These are phyloP conservation scores for Trichocladium uniseriatum DNA, from an alignment of 495 filamentous ascomycete species.

Conservation along the genomic window DNA sequence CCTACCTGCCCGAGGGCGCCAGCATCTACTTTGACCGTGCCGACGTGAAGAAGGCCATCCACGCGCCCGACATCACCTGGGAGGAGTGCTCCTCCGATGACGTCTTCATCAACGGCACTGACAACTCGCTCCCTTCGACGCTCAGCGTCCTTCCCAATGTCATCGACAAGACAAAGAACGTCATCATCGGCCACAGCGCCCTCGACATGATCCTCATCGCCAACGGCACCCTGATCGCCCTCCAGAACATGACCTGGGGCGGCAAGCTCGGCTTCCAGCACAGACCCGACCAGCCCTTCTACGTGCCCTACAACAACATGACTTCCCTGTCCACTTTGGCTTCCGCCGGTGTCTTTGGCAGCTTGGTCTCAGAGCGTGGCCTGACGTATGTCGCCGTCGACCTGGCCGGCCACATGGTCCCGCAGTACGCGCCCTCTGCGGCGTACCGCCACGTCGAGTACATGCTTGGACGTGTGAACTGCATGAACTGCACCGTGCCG, in stretches of 20 bases:
- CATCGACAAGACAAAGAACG: slow-evolving; percentile 62
- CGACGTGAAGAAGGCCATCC: slow-evolving; percentile 66
- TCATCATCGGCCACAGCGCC: slow-evolving; percentile 59
- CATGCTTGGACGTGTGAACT: slow-evolving; percentile 50
- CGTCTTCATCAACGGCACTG: slow-evolving; percentile 48
- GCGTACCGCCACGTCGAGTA: slow-evolving; percentile 62
- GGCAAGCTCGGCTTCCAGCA: slow-evolving; percentile 59
- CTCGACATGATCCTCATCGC: slow-evolving; percentile 49
- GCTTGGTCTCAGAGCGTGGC: slow-evolving; percentile 54
- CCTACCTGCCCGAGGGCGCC: slow-evolving; percentile 44
- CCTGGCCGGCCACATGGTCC: slow-evolving; percentile 56
- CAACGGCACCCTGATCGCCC: slow-evolving; percentile 60
- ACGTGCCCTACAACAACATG: slow-evolving; percentile 52
- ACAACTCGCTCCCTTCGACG: slow-evolving; percentile 39
- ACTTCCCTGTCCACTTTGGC: slow-evolving; percentile 27
- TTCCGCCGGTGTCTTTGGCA: slow-evolving; percentile 53
- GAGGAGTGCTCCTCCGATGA: slow-evolving; percentile 41
- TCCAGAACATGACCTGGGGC: slow-evolving; percentile 83
- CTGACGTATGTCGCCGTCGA: slow-evolving; percentile 56
- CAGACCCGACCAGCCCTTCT: slow-evolving; percentile 49
- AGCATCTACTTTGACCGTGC: slow-evolving; percentile 67
- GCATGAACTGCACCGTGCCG: slow-evolving; percentile 23
- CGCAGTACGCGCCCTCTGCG: slow-evolving; percentile 53
- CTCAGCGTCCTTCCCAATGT: slow-evolving; percentile 52
- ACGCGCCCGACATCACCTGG: slow-evolving; percentile 54